phyloP scores from a whole-genome alignment of 225 moss, liverwort and hornwort genomes.

The Bryum argenteum region DNA sequence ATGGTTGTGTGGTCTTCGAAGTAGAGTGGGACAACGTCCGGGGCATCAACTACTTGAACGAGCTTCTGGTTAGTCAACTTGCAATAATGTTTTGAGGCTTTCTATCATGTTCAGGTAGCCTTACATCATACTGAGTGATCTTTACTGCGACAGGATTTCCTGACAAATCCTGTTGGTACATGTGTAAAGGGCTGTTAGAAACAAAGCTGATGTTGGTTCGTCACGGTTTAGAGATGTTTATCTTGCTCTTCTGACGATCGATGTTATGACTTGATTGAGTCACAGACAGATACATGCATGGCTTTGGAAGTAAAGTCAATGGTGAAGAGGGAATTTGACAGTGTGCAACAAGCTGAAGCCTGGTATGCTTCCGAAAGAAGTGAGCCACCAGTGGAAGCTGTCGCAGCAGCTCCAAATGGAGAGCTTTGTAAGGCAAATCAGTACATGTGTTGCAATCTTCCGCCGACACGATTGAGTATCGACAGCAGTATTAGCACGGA shows the following conservation, averaged over 20 bases:
- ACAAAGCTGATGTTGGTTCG: background rate
- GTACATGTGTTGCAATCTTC: conserved; percentile 11
- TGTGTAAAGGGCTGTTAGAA: background rate
- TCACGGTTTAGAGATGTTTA: background rate
- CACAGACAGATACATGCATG: conserved; percentile 84
- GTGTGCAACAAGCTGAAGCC: conserved; percentile 74
- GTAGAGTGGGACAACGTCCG: conserved; percentile 89
- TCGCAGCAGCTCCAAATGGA: conserved; percentile 9
- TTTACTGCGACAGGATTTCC: background rate
- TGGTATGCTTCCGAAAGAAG: conserved; percentile 69
- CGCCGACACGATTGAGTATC: conserved; percentile 22
- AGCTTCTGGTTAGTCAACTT: conserved; percentile 64
- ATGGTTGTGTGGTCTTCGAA: conserved; percentile 94
- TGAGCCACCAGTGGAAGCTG: conserved; percentile 25
- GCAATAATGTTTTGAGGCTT: background rate
- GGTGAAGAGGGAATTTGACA: conserved; percentile 84
- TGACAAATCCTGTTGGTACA: background rate
- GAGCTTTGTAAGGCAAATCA: conserved; percentile 13
- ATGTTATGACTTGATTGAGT: conserved; percentile 19
- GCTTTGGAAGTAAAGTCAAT: conserved; percentile 73
- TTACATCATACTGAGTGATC: conserved; percentile 2
- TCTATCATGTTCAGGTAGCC: background rate
- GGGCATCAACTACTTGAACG: conserved; percentile 87
- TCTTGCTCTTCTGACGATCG: background rate
- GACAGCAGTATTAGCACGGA: conserved; percentile 31